These are phyloP conservation scores for Calocera cornea DNA, from an alignment of 768 basidiomycete genomes.

Conservation along the genomic window DNA sequence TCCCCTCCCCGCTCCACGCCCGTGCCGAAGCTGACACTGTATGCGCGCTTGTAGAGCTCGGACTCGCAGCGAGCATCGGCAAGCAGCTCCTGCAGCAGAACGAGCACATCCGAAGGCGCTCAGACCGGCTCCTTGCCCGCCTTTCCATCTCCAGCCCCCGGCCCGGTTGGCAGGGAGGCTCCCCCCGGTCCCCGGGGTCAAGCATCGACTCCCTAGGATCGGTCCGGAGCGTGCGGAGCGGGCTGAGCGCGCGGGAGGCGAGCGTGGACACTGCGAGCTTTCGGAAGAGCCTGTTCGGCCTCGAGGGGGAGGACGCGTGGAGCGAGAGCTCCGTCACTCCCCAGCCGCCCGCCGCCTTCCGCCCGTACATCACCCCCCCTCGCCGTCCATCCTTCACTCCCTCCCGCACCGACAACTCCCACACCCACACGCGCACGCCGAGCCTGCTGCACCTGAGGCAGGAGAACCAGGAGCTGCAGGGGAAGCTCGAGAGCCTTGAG, in stretches of 20 bases:
- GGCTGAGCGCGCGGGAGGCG: constrained; percentile 18
- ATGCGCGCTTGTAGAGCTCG: constrained; percentile 59
- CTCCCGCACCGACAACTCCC: constrained; percentile 5
- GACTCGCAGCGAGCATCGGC: constrained; percentile 50
- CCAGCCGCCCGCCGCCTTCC: constrained; percentile 34
- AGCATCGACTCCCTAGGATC: constrained; percentile 24
- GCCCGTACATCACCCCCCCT: constrained; percentile 29
- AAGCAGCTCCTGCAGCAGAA: constrained; percentile 60
- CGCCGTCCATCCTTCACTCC: constrained; percentile 5
- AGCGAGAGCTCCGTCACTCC: constrained; percentile 11
- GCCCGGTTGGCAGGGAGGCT: constrained; percentile 11
- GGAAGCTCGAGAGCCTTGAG: constrained; percentile 64
- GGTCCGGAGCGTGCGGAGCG: constrained; percentile 19
- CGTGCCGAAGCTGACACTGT: too few relatives aligned
- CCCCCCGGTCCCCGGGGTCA: constrained; percentile 21
- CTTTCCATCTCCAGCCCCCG: constrained; percentile 43
- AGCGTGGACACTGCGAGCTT: constrained; percentile 17
- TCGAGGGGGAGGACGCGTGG: constrained; percentile 11
- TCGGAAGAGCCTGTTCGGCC: constrained; percentile 18
- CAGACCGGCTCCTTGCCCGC: constrained; percentile 55
- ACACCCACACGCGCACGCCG: constrained; percentile 27
- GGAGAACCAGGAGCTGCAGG: constrained; percentile 69
- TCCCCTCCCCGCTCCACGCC: background rate
- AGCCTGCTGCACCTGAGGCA: constrained; percentile 62
- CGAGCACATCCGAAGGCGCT: constrained; percentile 51